Conservation (phyloP, 1,284 basidiomycete genomes). For the Vanrija sp. region DNA sequence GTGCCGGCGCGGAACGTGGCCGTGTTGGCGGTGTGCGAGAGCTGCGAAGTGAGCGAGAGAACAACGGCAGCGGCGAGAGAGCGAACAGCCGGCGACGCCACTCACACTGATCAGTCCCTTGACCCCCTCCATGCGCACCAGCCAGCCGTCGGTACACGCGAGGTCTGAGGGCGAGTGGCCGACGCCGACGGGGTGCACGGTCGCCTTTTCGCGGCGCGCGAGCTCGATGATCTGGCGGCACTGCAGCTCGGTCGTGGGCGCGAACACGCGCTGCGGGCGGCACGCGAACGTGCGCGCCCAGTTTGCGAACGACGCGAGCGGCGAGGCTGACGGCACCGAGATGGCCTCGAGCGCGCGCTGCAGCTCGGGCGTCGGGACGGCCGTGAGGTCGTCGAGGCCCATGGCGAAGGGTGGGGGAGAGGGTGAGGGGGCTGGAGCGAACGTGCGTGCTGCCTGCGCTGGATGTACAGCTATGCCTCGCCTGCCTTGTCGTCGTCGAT, state of each 20-base stretch:
- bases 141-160: slow-evolving; percentile 76
- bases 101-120: slow-evolving; percentile 69
- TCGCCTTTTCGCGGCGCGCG: slow-evolving; percentile 66
- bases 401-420: background rate
- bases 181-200: slow-evolving; percentile 77
- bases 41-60: slow-evolving; percentile 50
- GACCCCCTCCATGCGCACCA: slow-evolving; percentile 71
- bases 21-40: slow-evolving; percentile 62
- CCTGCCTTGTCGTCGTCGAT: no score
- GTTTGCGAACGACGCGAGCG: slow-evolving; percentile 48
- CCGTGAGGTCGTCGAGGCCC: slow-evolving; percentile 3
- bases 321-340: slow-evolving; percentile 28
- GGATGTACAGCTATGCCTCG: background rate
- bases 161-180: slow-evolving; percentile 93
- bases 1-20: slow-evolving; percentile 71
- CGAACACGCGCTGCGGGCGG: slow-evolving; percentile 59
- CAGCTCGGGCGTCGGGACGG: slow-evolving; percentile 12
- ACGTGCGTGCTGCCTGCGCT: background rate
- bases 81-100: slow-evolving; percentile 7
- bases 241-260: slow-evolving; percentile 67
- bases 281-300: slow-evolving; percentile 55
- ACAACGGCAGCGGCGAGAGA: background rate
- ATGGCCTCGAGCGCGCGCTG: slow-evolving; percentile 27
- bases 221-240: slow-evolving; percentile 78
- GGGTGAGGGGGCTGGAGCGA: background rate